Conservation (phyloP, 2,329 filamentous ascomycete species). For the Pseudopithomyces maydicus region DNA sequence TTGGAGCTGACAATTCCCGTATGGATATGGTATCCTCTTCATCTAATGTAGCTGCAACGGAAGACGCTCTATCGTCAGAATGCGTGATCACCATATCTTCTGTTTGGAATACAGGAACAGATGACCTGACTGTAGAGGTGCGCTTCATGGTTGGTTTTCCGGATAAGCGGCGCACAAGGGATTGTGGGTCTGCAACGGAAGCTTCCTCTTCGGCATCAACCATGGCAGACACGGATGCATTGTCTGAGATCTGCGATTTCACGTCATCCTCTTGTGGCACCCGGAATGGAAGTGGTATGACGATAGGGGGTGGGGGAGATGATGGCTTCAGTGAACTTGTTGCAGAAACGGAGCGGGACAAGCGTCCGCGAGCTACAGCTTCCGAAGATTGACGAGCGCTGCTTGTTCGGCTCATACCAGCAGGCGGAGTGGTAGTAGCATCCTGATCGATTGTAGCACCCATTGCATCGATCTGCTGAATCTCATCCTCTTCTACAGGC, state of each 20-base stretch:
- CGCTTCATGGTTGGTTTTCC: constrained; percentile 36
- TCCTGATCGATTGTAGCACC: constrained; percentile 30
- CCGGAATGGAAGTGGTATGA: constrained; percentile 70
- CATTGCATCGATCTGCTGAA: constrained; percentile 38
- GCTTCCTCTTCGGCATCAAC: constrained; percentile 27
- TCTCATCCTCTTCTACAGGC: constrained; percentile 58
- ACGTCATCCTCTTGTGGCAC: constrained; percentile 57
- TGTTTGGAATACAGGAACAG: constrained; percentile 28
- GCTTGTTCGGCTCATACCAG: constrained; percentile 4
- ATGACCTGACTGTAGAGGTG: constrained; percentile 20
- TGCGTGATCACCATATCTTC: constrained; percentile 45
- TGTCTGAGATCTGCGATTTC: constrained; percentile 54
- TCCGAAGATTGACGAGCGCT: constrained; percentile 15
- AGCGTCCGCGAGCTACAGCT: background rate
- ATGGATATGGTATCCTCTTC: constrained; percentile 58
- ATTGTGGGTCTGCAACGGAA: constrained; percentile 21
- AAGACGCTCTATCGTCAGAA: constrained; percentile 51
- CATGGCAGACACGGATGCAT: constrained; percentile 63
- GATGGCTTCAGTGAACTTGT: constrained; percentile 36
- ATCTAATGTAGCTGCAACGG: constrained; percentile 61
- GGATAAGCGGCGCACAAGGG: constrained; percentile 43
- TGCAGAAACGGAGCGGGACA: constrained; percentile 11
- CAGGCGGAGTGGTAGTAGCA: constrained; percentile 2
- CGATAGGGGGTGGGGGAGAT: constrained; percentile 54
- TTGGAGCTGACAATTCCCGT: constrained; percentile 32